These are phyloP conservation scores for Gnetum montanum DNA, from an alignment of 75 land plant genomes.

Conservation along the genomic window DNA sequence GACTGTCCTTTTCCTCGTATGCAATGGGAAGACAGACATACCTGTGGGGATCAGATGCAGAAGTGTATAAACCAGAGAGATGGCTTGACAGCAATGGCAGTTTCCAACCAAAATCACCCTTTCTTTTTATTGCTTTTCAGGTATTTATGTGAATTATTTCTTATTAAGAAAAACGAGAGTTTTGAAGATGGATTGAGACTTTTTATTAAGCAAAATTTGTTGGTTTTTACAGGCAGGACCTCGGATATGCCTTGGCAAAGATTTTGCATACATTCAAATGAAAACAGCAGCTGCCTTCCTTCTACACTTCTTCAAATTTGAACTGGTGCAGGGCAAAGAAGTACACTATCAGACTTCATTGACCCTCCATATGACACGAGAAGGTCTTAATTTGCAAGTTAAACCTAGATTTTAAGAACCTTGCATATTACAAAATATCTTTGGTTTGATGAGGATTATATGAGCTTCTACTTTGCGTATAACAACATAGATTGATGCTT, in stretches of 20 bases:
- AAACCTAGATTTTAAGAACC: constrained; percentile 1
- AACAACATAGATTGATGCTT: too few species aligned
- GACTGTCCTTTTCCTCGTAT: constrained; percentile 25
- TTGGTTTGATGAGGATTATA: too few species aligned
- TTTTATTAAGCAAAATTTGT: neutral
- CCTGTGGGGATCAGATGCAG: constrained; percentile 34
- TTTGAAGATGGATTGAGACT: neutral
- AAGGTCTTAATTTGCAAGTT: constrained; percentile 1
- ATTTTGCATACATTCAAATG: constrained; percentile 30
- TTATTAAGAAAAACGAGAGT: neutral
- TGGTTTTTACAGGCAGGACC: constrained; percentile 23
- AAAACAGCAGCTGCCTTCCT: constrained; percentile 18
- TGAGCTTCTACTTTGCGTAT: too few species aligned
- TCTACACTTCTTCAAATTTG: constrained; percentile 21
- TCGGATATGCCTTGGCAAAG: constrained; percentile 28
- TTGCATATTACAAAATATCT: too few species aligned
- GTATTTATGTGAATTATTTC: constrained; percentile 5
- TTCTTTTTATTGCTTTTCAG: constrained; percentile 47
- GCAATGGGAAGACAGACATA: constrained; percentile 34
- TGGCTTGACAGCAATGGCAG: constrained; percentile 34
- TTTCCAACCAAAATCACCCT: constrained; percentile 30
- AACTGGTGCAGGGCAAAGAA: neutral
- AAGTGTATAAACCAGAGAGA: constrained; percentile 35
- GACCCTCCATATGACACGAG: constrained; percentile 11
- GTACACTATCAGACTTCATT: constrained; percentile 23